phyloP scores from a whole-genome alignment of 495 filamentous ascomycete genomes.

The Lasiosphaeria ovina region DNA sequence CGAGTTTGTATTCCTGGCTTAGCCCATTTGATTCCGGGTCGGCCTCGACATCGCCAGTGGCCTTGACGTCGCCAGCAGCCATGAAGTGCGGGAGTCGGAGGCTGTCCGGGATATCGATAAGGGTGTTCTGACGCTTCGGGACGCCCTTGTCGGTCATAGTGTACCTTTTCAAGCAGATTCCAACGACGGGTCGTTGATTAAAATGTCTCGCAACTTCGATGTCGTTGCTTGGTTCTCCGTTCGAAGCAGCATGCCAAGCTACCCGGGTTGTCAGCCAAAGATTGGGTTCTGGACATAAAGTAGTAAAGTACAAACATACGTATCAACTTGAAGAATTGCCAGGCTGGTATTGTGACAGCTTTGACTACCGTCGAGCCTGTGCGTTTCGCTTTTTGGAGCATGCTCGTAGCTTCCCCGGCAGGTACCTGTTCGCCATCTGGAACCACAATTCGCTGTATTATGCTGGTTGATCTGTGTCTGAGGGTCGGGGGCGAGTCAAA shows the following conservation, averaged over 20 bases:
- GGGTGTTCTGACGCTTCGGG: constrained; percentile 68
- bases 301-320: constrained; percentile 49
- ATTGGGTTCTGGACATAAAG: neutral
- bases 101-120: constrained; percentile 88
- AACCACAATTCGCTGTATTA: constrained; percentile 49
- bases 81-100: constrained; percentile 89
- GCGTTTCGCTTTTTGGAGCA: constrained; percentile 39
- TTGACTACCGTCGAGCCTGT: constrained; percentile 59
- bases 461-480: constrained; percentile 46
- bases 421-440: constrained; percentile 31
- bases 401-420: constrained; percentile 37
- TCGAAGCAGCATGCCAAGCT: constrained; percentile 63
- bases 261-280: constrained; percentile 33
- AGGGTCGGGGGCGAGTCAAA: constrained; percentile 8
- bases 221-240: constrained; percentile 42
- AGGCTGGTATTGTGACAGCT: constrained; percentile 92
- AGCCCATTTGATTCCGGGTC: constrained; percentile 61
- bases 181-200: constrained; percentile 71
- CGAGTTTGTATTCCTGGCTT: constrained; percentile 70
- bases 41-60: constrained; percentile 61
- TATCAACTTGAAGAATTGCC: constrained; percentile 94
- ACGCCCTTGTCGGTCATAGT: constrained; percentile 67
- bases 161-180: constrained; percentile 90
- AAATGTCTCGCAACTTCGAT: constrained; percentile 50
- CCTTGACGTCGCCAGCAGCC: constrained; percentile 62